phyloP scores from a whole-genome alignment of 345 rosid genomes.

The Gossypium mustelinum region DNA sequence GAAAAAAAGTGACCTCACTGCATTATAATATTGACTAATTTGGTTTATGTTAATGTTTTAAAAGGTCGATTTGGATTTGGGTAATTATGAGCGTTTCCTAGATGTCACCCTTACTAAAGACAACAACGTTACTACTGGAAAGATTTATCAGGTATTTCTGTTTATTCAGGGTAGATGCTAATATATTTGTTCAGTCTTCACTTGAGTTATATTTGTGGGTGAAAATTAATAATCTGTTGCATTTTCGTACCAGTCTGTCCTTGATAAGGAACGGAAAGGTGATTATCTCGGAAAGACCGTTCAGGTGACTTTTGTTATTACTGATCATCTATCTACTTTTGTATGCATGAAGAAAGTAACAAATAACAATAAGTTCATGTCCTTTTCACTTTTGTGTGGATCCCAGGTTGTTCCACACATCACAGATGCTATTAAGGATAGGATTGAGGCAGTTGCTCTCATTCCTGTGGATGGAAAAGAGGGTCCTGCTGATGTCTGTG shows the following conservation, averaged over 20 bases:
- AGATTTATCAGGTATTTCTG: slow-evolving; percentile 82
- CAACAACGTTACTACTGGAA: slow-evolving; percentile 91
- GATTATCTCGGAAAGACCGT: slow-evolving; percentile 95
- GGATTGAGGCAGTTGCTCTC: slow-evolving; percentile 70
- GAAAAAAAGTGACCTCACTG: background rate
- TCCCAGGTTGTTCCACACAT: slow-evolving; percentile 91
- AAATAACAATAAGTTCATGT: slow-evolving; percentile 1
- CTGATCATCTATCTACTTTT: background rate
- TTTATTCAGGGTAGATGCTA: slow-evolving; percentile 4
- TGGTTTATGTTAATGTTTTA: slow-evolving; percentile 15
- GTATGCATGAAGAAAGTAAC: background rate
- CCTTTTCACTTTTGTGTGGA: slow-evolving; percentile 13
- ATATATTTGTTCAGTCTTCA: background rate
- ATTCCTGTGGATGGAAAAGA: slow-evolving; percentile 93
- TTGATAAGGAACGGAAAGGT: slow-evolving; percentile 80
- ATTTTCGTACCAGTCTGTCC: slow-evolving; percentile 57
- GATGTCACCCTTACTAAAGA: slow-evolving; percentile 84
- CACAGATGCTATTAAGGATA: slow-evolving; percentile 87
- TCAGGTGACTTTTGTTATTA: slow-evolving; percentile 45
- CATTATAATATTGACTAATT: background rate
- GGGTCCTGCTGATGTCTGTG: slow-evolving; percentile 90
- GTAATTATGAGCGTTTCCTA: slow-evolving; percentile 90
- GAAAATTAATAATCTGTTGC: background rate
- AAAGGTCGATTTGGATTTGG: slow-evolving; percentile 96
- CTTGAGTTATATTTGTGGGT: slow-evolving; percentile 12